These are phyloP conservation scores for Marchantia paleacea DNA, from an alignment of 225 moss, liverwort and hornwort genomes.

Conservation along the genomic window DNA sequence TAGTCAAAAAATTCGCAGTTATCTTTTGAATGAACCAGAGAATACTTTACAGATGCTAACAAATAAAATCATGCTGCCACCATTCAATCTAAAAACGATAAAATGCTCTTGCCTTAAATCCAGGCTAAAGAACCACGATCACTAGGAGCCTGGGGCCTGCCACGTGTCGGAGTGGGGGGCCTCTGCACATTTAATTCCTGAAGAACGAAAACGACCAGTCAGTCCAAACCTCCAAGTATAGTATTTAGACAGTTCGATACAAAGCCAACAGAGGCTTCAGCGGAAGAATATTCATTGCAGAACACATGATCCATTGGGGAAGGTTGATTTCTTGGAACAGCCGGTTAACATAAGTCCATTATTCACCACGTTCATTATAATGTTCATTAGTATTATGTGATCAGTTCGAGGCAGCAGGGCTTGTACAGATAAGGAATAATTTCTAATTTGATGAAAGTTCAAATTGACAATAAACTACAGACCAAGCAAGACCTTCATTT, in stretches of 20 bases:
- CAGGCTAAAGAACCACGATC: slow-evolving; percentile 88
- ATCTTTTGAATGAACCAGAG: slow-evolving; percentile 5
- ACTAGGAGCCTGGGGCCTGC: slow-evolving; percentile 73
- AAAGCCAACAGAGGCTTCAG: not conserved
- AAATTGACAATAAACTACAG: too few species aligned
- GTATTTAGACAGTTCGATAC: too few species aligned
- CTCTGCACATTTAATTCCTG: slow-evolving; percentile 91
- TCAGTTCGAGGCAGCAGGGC: too few species aligned
- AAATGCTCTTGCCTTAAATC: slow-evolving; percentile 46
- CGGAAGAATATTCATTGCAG: not conserved
- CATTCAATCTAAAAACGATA: not conserved
- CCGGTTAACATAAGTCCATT: too few species aligned
- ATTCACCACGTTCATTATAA: too few species aligned
- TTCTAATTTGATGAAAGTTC: too few species aligned
- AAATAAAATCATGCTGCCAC: not conserved
- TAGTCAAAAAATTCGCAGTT: too few species aligned
- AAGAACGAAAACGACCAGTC: too few species aligned
- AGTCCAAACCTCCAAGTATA: too few species aligned
- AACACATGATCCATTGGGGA: not conserved
- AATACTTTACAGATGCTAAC: slow-evolving; percentile 12
- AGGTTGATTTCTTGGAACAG: not conserved
- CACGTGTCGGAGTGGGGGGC: slow-evolving; percentile 88
- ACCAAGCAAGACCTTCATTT: too few species aligned
- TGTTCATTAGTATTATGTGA: too few species aligned
- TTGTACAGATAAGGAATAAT: too few species aligned